Base-by-base conservation (phyloP, 2,329 filamentous ascomycete species). In the Aspergillus aculeatinus region DNA sequence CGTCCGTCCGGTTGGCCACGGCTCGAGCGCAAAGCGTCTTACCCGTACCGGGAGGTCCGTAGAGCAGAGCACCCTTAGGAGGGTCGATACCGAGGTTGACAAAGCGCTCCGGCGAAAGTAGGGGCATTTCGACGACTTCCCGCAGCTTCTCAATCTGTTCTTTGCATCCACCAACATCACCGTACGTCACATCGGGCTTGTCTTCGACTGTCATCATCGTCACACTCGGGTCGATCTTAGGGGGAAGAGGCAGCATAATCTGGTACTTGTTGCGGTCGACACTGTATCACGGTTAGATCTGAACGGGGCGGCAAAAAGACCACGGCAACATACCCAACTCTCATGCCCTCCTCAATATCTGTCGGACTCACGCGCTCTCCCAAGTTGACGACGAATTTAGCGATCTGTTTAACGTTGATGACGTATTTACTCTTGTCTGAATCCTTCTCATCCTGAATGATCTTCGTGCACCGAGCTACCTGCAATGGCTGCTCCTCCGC, bases 161-260 rank as follows among this genome's bases (percentile, higher is more conserved):
- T 80, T 99, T 99, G 86, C 93, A 98, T 59, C 95, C 95, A 79
- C 95, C 95, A 47, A 99, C 94, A 81, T 99, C 95, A 69, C 95
- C 95, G 71, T 99, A 99, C 64, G 95, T 99, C 63, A 99, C 95
- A 77, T 99, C 95, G 16, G 95, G 95, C 83, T 99, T 99, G 81
- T 99, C 95, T 82, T 99, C 95, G 65, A 99, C 95, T 54, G 95
- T 98, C 95, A 99, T 99, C 95, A 99, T 99, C 44, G 95, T 99
- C 67, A 99, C 95, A 69, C 91, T 96, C 57, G 95, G 94, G 74
- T 99, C 95, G 81, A 99, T 99, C 85, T 98, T 99, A 39, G 95
- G 95, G 48, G 95, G 95, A 57, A 99, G 82, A 39, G 95, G 95
- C 51, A 99, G 85, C 77, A 99, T 88, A 72, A 99, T 99, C 80